Evolutionary conservation across 78 protist species (phyloP), one percentile per base, ranked within the genome.

Genomic region (Dictyostelium citrinum): DNA sequence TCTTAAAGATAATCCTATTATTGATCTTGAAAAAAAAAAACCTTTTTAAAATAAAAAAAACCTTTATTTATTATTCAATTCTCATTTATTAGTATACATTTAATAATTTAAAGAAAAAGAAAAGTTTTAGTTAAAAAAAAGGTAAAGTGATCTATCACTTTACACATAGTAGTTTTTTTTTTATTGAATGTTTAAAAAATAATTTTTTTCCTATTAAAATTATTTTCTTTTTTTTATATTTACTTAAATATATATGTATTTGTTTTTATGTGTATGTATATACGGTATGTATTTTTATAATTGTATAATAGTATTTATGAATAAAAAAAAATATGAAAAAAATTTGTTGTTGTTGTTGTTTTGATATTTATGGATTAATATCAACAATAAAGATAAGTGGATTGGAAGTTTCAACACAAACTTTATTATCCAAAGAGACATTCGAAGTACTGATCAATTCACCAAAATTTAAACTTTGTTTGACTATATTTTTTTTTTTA

Each of bases 401-500:
- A 43, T 72, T 27, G 2, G 81, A 49, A 9, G 93, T 46, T 24
- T 43, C 31, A 11, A 76, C 24, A 2, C 49, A 64, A 9, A 78
- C 46, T 24, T 29, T 78, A 17, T 68, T 20, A 11, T 86, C 80
- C 11, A 78, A 11, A 5, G 93, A 45, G 0, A 78, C 39, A 46
- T 86, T 86, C 14, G 93, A 86, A 2, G 93, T 86, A 11, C 81
- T 64, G 33, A 86, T 64, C 43, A 86, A 49, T 29, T 35, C 93
- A 46, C 93, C 93, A 77, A 86, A 86, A 43, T 76, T 78, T 45
- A 86, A 58, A 51, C 58, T 43, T 29, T 86, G 83, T 8, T 77
- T 71, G 1, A 37, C 77, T 55, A 78, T 39, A 5, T 39, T 39
- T 39, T 39, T 39, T 39, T 39, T 39, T 39, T 39, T n/a, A n/a